These are phyloP conservation scores for Chlorella sp. DNA, from an alignment of 139 green algal genomes.

Conservation along the genomic window DNA sequence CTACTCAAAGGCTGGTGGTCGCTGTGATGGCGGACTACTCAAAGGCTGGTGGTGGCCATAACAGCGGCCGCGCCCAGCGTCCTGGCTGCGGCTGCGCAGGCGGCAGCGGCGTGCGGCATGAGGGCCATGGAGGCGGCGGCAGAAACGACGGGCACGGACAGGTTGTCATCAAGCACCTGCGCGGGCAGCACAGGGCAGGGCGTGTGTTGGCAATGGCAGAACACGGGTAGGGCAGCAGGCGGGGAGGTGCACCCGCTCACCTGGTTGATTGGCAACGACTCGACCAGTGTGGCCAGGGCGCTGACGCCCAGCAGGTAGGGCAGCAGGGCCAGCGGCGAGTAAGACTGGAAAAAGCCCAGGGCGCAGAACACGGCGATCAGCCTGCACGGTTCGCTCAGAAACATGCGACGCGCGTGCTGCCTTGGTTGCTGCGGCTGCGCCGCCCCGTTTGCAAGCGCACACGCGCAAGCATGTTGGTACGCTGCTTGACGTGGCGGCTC, in stretches of 20 bases:
- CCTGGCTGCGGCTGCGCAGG: not conserved
- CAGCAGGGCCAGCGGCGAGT: conserved; percentile 14
- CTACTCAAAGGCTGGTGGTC: no score
- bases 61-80: no score
- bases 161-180: not conserved
- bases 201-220: not conserved
- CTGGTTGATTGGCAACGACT: conserved; percentile 78
- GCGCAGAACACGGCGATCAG: conserved; percentile 45
- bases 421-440: no score
- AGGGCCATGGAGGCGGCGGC: not conserved
- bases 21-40: no score
- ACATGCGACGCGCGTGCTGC: no score
- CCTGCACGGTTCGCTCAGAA: no score
- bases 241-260: not conserved
- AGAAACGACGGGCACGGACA: not conserved
- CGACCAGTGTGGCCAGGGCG: conserved; percentile 58
- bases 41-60: no score
- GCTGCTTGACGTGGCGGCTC: no score
- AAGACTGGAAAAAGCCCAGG: conserved; percentile 49
- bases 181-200: not conserved
- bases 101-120: not conserved
- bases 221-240: not conserved
- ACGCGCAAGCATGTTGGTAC: no score
- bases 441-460: no score
- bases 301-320: conserved; percentile 41